Base-by-base conservation (phyloP, 108 stramenopile genomes). In the Nitzschia sp. region DNA sequence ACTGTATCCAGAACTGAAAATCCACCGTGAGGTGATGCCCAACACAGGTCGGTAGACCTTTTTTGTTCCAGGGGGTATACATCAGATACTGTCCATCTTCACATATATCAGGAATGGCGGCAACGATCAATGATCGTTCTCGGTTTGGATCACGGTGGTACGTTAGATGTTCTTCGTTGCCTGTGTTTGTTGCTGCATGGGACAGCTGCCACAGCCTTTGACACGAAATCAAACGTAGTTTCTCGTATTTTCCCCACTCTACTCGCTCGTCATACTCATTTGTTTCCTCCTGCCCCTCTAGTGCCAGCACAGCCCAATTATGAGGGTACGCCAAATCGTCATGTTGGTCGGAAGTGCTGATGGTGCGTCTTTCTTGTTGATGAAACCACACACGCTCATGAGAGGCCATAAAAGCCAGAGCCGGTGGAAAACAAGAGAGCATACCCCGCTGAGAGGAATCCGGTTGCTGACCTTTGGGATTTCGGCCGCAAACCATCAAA, bases 61-160 rank as follows among this genome's bases (percentile, higher is more conserved):
- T 19, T 19, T 12, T n/a, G 38, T 57, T 69, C 39, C 8, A 10
- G 0, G 68, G 68, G 34, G 48, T 57, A 40, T 69, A 48, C 6
- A 69, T 25, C 9, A 69, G 57, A 51, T 69, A 69, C 51, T 69
- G 57, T 41, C 68, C 68, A 25, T 69, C 57, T 38, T 69, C 68
- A 26, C 68, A 69, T 2, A 59, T 51, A n/a, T 50, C 44, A 1
- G 68, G 68, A 59, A 69, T 69, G 10, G 68, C 68, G 50, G 54
- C 54, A 7, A 67, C 41, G 41, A 43, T 40, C 38, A 67, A 43
- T 39, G 12, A 39, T 15, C 38, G 57, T 39, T 58, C 29, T 34
- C 29, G 1, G 29, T 34, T 34, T 34, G 29, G 29, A 5, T 34
- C 29, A 5, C 29, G 29, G 29, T 48, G 46, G 6, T 17, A 17